Evolutionary conservation across 2,329 filamentous ascomycete genomes (phyloP), one percentile per base, ranked within the genome.

Genomic region (Cladosporium sp.): DNA sequence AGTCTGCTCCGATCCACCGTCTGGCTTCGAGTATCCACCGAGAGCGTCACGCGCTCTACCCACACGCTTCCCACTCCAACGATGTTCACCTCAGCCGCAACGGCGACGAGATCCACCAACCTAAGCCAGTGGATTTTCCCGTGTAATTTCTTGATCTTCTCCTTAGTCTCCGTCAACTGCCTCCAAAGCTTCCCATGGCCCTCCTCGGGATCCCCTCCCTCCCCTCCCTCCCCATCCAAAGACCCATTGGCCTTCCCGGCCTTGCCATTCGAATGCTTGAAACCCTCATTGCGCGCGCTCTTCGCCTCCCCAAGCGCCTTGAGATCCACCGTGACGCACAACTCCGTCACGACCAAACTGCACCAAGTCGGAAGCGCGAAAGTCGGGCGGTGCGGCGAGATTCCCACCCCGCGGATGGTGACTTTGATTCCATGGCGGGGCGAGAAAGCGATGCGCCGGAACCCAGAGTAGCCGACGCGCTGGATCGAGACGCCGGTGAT

Each of bases 291-390:
- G 22, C n/a, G 18, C 22, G 52, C 56, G 42, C 55, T 49, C 32
- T 53, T 38, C 12, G 49, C 43, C 15, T 61, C 58, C 11, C 64
- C 79, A 36, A 93, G 69, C 41, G 82, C 78, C 53, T 80, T 78
- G 39, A 90, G 74, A 64, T 98, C 88, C 38, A 97, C 68, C 0
- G 88, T 94, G 43, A 98, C 78, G 43, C 84, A 86, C 43, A 96
- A 75, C 65, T 96, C 93, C 61, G 83, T 88, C 53, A 98, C 72
- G 7, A 93, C 87, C 43, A 98, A 77, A 67, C 91, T 97, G 60
- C 95, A 75, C 90, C 92, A 97, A 55, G 94, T 97, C 38, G 93
- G 93, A 67, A 97, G 90, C 40, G 92, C 89, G 70, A 98, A 97
- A 5, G 93, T 97, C 11, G 93, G 93, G 4, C 91, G 84, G 70